Percentiles rank a stretch among this genome's conserved stretches.
phyloP scores from a whole-genome alignment of 352 stramenopile genomes.

The Phytopythium sindhum region DNA sequence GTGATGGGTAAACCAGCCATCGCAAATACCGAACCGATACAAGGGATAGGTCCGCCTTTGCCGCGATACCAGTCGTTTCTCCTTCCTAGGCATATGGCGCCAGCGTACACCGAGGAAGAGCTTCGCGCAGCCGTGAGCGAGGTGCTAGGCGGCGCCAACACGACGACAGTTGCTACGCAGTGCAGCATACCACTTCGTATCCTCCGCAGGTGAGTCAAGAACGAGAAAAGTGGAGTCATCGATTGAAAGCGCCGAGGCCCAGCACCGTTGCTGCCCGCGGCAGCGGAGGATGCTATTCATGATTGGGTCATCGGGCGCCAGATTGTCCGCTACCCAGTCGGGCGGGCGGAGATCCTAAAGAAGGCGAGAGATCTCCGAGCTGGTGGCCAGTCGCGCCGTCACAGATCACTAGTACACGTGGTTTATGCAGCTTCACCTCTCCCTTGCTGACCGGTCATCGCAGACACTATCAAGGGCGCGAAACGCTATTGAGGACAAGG shows the following conservation, averaged over 20 bases:
- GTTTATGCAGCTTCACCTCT: conserved; percentile 12
- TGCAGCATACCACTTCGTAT: not conserved
- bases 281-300: conserved; percentile 8
- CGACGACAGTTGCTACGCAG: too few species aligned
- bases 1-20: too few species aligned
- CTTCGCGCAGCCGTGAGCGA: not conserved
- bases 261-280: not conserved
- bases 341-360: conserved; percentile 7
- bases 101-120: not conserved
- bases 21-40: not conserved
- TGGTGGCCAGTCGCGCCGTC: not conserved
- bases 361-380: conserved; percentile 11
- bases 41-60: too few species aligned
- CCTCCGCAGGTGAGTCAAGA: not conserved
- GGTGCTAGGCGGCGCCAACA: not conserved
- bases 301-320: conserved; percentile 21
- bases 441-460: conserved; percentile 8
- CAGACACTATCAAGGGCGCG: conserved; percentile 12
- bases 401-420: conserved; percentile 16
- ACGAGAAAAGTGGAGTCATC: not conserved
- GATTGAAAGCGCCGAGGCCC: not conserved
- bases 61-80: too few species aligned
- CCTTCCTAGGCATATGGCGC: too few species aligned
- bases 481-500: conserved; percentile 9
- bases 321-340: conserved; percentile 9